Percentiles rank a stretch among this genome's conserved stretches.
Evolutionary conservation across 495 filamentous ascomycete genomes (phyloP).

Genomic region (Aspergillus coremiiformis): DNA sequence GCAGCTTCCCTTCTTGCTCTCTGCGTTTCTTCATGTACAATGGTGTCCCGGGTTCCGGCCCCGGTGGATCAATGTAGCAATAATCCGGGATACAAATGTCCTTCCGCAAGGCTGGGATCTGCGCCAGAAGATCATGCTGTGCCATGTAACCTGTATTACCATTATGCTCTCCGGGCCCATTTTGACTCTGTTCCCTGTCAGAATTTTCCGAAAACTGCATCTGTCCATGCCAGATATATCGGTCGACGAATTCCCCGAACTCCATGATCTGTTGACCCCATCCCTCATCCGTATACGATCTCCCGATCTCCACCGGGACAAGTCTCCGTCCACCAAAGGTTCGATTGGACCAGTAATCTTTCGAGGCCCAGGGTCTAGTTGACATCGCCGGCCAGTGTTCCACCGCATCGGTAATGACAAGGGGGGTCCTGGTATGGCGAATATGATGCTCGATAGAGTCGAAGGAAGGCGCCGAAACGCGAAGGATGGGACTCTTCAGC

Average conservation of each 20-base stretch:
- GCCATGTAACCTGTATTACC: constrained; percentile 67
- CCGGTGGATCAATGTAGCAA: constrained; percentile 62
- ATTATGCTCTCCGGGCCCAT: constrained; percentile 5
- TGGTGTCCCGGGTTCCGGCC: constrained; percentile 40
- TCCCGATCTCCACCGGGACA: constrained; percentile 83
- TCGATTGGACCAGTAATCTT: constrained; percentile 63
- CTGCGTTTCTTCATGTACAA: constrained; percentile 39
- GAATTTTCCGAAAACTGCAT: constrained; percentile 2
- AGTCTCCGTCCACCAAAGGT: constrained; percentile 74
- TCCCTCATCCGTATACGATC: constrained; percentile 75
- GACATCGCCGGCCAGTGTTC: constrained; percentile 74
- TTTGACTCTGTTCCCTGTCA: not conserved
- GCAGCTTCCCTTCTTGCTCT: constrained; percentile 22
- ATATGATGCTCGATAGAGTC: constrained; percentile 61
- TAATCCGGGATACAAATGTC: constrained; percentile 81
- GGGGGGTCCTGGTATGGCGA: constrained; percentile 43
- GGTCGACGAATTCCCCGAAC: constrained; percentile 65
- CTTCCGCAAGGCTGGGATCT: constrained; percentile 67
- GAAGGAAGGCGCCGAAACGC: constrained; percentile 41
- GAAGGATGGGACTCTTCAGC: constrained; percentile 31
- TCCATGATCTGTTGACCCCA: constrained; percentile 83
- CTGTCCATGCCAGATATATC: constrained; percentile 42
- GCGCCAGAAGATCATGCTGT: constrained; percentile 78
- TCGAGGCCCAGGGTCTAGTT: constrained; percentile 60
- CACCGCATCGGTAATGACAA: constrained; percentile 61